These are phyloP conservation scores for Suillus bovinus DNA, from an alignment of 768 basidiomycete genomes.

Conservation along the genomic window DNA sequence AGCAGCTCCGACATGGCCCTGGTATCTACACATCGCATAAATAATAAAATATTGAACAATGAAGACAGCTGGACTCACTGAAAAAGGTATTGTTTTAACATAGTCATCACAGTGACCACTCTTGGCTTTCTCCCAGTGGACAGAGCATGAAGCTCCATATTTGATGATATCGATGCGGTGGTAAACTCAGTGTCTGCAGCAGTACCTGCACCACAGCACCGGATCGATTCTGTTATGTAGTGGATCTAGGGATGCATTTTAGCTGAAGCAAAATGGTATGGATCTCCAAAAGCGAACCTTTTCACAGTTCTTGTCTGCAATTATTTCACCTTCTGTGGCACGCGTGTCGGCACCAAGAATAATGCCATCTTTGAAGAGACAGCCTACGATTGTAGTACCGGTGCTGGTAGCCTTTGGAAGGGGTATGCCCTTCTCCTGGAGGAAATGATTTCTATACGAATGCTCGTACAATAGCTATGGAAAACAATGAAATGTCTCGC, in stretches of 20 bases:
- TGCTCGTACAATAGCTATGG: not conserved
- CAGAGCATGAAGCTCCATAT: conserved; percentile 91
- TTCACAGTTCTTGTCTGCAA: conserved; percentile 99
- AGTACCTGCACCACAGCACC: conserved; percentile 98
- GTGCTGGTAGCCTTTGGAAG: conserved; percentile 87
- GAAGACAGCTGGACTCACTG: conserved; percentile 45
- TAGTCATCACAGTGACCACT: conserved; percentile 98
- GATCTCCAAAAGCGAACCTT: conserved; percentile 58
- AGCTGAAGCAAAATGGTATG: not conserved
- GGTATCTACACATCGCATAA: conserved; percentile 55
- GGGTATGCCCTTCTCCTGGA: conserved; percentile 67
- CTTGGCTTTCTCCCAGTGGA: conserved; percentile 89
- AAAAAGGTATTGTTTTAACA: conserved; percentile 96
- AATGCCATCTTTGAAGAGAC: conserved; percentile 89
- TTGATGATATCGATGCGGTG: conserved; percentile 93
- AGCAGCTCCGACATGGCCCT: conserved; percentile 93
- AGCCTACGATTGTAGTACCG: conserved; percentile 98
- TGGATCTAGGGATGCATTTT: conserved; percentile 68
- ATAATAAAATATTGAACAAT: not conserved
- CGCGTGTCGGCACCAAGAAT: conserved; percentile 96
- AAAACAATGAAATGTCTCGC: conserved; percentile 7
- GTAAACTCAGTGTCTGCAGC: conserved; percentile 98
- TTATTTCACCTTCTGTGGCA: conserved; percentile 91
- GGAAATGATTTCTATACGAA: conserved; percentile 63
- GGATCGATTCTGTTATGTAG: conserved; percentile 91